Percentiles rank a stretch among this genome's conserved stretches.
Evolutionary conservation across 1,139 yeast species (phyloP).

Genomic region (Diutina siamensis): DNA sequence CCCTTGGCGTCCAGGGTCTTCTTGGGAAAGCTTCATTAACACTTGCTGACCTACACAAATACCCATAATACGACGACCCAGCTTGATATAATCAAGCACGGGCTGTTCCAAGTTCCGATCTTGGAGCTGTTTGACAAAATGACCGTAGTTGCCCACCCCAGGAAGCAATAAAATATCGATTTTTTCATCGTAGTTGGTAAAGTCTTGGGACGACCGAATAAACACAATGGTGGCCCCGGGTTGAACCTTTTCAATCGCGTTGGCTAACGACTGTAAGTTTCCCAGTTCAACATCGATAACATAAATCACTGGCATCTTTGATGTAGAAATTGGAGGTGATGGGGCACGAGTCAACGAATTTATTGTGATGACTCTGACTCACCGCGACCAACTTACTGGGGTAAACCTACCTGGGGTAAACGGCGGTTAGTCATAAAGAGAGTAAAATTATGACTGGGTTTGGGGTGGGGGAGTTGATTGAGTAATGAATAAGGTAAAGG

Average conservation of each 20-base stretch:
- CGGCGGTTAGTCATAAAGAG: too few relatives aligned
- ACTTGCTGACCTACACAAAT: constrained; percentile 94
- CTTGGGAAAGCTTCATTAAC: constrained; percentile 63
- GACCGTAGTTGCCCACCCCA: constrained; percentile 96
- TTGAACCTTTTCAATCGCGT: constrained; percentile 74
- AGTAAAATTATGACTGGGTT: too few relatives aligned
- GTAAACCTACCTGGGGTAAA: not conserved
- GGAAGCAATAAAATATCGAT: constrained; percentile 63
- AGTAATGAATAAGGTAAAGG: too few relatives aligned
- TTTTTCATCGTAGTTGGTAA: constrained; percentile 20
- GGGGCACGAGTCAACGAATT: not conserved
- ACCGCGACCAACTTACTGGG: not conserved
- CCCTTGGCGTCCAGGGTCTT: constrained; percentile 54
- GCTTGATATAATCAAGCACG: constrained; percentile 46
- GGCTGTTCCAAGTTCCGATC: constrained; percentile 56
- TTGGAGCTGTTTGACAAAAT: constrained; percentile 64
- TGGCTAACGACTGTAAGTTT: constrained; percentile 75
- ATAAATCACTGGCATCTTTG: constrained; percentile 23
- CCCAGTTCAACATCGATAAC: constrained; percentile 95
- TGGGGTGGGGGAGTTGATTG: too few relatives aligned
- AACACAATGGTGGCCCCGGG: constrained; percentile 39
- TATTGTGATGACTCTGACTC: not conserved
- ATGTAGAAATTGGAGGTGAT: not conserved
- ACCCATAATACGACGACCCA: constrained; percentile 86
- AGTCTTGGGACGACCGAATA: constrained; percentile 30